A percentile compares a stretch with the other conserved stretches of the same genome.
These are phyloP conservation scores for Botrytis byssoidea DNA, from an alignment of 2,329 filamentous ascomycete species.

Conservation along the genomic window DNA sequence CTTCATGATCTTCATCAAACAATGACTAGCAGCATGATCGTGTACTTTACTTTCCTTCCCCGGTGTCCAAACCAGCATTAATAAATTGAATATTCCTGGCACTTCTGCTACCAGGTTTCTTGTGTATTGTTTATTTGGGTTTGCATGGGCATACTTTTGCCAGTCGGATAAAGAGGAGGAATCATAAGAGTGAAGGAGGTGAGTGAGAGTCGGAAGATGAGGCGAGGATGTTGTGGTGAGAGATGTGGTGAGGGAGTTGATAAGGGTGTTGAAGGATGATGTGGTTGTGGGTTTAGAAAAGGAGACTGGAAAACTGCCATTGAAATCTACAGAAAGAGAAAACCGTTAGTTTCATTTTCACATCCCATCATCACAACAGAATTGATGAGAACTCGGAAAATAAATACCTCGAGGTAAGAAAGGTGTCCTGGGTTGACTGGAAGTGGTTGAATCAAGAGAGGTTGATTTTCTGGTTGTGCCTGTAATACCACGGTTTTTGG, in stretches of 20 bases:
- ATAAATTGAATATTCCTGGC: conserved; percentile 63
- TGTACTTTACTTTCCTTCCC: conserved; percentile 82
- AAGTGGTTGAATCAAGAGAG: conserved; percentile 5
- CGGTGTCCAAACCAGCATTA: conserved; percentile 86
- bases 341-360: conserved; percentile 7
- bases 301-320: not conserved
- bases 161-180: conserved; percentile 51
- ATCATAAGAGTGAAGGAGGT: conserved; percentile 29
- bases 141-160: conserved; percentile 69
- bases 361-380: not conserved
- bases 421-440: not conserved
- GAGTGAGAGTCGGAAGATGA: conserved; percentile 26
- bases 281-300: not conserved
- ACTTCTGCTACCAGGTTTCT: conserved; percentile 86
- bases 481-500: conserved; percentile 12
- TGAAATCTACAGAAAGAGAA: conserved; percentile 7
- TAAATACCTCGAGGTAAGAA: conserved; percentile 20
- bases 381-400: not conserved
- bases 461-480: conserved; percentile 22
- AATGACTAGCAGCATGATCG: conserved; percentile 86
- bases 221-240: conserved; percentile 25
- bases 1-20: conserved; percentile 85
- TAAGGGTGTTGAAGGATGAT: conserved; percentile 27
- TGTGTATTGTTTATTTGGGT: conserved; percentile 71
- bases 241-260: conserved; percentile 25